A percentile compares a stretch with the other conserved stretches of the same genome.
Evolutionary conservation across 2,329 filamentous ascomycete genomes (phyloP).

Genomic region (Arthrobotrys iridis): DNA sequence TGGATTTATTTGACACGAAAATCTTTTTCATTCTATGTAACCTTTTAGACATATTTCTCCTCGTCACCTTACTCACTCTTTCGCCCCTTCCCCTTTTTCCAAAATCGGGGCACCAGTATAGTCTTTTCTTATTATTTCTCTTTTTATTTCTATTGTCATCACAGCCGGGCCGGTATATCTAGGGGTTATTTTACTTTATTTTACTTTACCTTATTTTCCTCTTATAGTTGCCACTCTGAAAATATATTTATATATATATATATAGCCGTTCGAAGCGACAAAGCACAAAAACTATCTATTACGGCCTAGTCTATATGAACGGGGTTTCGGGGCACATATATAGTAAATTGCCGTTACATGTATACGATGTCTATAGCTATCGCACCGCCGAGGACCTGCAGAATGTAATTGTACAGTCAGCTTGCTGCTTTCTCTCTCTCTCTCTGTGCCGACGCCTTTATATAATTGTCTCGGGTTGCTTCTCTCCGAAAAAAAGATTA

Average conservation of each 20-base stretch:
- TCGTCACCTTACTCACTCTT: too few species aligned
- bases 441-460: neutral
- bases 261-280: conserved; percentile 12
- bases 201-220: too few species aligned
- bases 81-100: neutral
- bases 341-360: too few species aligned
- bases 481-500: neutral
- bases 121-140: neutral
- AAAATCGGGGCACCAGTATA: neutral
- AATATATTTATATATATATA: conserved; percentile 4
- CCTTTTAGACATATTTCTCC: conserved; percentile 1
- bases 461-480: too few species aligned
- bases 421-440: neutral
- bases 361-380: too few species aligned
- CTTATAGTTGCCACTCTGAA: conserved; percentile 4
- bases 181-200: conserved; percentile 11
- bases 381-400: too few species aligned
- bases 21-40: too few species aligned
- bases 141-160: conserved; percentile 1
- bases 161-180: conserved; percentile 3
- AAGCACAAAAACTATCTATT: neutral
- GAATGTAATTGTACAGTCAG: neutral
- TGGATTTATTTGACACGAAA: too few species aligned
- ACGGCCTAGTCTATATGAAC: neutral
- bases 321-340: too few species aligned